These are phyloP conservation scores for Penicillium alfredii DNA, from an alignment of 495 filamentous ascomycete species.

Conservation along the genomic window DNA sequence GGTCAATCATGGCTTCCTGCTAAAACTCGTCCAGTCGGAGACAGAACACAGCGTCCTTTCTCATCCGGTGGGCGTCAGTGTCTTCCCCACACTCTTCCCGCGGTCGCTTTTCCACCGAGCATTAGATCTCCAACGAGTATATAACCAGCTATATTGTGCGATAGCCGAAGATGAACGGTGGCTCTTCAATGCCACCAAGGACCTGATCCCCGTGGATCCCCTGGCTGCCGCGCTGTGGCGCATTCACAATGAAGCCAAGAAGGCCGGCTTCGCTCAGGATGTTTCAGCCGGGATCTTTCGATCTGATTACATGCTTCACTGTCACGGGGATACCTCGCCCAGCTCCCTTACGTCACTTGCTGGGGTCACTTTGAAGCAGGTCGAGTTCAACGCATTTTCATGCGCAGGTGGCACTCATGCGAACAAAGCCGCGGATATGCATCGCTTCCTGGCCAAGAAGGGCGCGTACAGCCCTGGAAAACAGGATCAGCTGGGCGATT, in stretches of 20 bases:
- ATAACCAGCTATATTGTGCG: conserved; percentile 74
- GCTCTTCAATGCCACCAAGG: conserved; percentile 37
- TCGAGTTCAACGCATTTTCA: conserved; percentile 89
- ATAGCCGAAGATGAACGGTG: conserved; percentile 73
- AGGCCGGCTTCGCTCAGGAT: conserved; percentile 53
- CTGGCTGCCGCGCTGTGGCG: conserved; percentile 67
- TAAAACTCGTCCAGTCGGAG: conserved; percentile 53
- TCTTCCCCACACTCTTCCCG: conserved; percentile 79
- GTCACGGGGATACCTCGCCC: not conserved
- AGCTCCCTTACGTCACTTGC: not conserved
- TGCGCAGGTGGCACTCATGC: conserved; percentile 66
- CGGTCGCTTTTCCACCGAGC: conserved; percentile 64
- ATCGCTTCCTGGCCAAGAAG: conserved; percentile 34
- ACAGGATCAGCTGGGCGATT: conserved; percentile 15
- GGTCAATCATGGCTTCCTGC: conserved; percentile 71
- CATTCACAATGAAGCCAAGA: conserved; percentile 64
- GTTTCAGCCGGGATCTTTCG: conserved; percentile 74
- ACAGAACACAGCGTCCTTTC: conserved; percentile 58
- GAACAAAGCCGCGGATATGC: conserved; percentile 60
- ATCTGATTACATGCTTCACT: conserved; percentile 87
- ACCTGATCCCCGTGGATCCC: conserved; percentile 59
- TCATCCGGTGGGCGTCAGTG: conserved; percentile 67
- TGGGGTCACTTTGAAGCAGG: conserved; percentile 60
- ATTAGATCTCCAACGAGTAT: conserved; percentile 58
- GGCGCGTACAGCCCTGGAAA: conserved; percentile 19